These are phyloP conservation scores for Hymenoscyphus scutula DNA, from an alignment of 2,329 filamentous ascomycete genomes.

Conservation along the genomic window DNA sequence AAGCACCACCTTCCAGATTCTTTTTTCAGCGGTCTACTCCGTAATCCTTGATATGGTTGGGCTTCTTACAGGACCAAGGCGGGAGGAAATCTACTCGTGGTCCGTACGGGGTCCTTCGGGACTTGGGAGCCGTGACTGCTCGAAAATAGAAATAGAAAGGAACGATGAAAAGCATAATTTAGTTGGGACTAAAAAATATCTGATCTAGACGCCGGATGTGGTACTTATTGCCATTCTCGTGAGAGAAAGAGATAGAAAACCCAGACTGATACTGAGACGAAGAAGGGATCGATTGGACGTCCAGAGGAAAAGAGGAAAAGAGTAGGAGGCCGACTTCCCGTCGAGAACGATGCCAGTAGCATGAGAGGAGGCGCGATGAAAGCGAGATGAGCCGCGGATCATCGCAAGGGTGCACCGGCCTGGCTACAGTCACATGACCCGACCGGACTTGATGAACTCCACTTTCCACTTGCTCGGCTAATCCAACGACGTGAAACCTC, in stretches of 20 bases:
- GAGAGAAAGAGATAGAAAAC: background rate
- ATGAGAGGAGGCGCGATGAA: too few species aligned
- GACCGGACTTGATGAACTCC: too few species aligned
- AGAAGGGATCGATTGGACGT: too few species aligned
- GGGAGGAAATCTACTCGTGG: background rate
- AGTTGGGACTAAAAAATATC: background rate
- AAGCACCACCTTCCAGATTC: conserved; percentile 3
- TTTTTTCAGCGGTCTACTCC: background rate
- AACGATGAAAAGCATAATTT: background rate
- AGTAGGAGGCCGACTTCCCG: too few species aligned
- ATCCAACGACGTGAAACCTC: background rate
- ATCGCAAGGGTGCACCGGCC: background rate
- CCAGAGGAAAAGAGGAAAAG: too few species aligned
- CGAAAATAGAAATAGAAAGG: background rate
- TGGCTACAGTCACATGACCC: background rate
- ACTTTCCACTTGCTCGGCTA: background rate
- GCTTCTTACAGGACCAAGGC: background rate
- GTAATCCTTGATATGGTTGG: background rate
- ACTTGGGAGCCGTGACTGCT: background rate
- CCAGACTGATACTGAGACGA: background rate
- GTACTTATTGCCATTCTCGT: background rate
- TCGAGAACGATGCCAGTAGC: too few species aligned
- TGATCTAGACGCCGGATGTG: background rate
- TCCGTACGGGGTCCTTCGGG: background rate
- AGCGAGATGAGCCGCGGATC: background rate